These are phyloP conservation scores for Russula emetica DNA, from an alignment of 768 basidiomycete species.

Conservation along the genomic window DNA sequence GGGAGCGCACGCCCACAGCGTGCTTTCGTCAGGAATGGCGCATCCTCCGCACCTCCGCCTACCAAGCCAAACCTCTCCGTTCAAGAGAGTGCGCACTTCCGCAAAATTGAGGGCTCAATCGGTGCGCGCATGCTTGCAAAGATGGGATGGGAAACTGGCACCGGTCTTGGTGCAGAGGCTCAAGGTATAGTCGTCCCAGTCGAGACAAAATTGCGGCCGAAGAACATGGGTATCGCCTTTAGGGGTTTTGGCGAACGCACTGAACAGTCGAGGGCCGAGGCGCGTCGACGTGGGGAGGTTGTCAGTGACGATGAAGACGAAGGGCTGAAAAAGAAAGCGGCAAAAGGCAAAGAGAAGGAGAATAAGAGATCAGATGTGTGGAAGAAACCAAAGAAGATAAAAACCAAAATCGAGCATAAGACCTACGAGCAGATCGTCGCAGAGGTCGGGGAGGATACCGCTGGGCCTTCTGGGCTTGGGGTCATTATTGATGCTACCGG, in stretches of 20 bases:
- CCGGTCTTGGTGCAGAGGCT: constrained; percentile 68
- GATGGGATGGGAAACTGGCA: constrained; percentile 90
- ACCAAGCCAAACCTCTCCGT: constrained; percentile 52
- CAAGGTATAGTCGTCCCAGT: constrained; percentile 87
- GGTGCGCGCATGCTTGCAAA: constrained; percentile 90
- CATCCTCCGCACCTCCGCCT: constrained; percentile 40
- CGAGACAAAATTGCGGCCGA: constrained; percentile 78
- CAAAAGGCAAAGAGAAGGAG: constrained; percentile 47
- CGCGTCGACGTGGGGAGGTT: constrained; percentile 63
- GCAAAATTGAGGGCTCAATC: constrained; percentile 66
- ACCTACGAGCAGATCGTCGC: constrained; percentile 95
- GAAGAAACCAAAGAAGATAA: constrained; percentile 83
- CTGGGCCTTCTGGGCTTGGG: constrained; percentile 54
- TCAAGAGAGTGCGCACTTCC: constrained; percentile 76
- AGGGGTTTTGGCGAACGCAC: constrained; percentile 88
- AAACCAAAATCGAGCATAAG: constrained; percentile 86
- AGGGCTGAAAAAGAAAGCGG: constrained; percentile 44
- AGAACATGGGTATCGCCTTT: constrained; percentile 83
- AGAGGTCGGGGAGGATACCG: constrained; percentile 65
- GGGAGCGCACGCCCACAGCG: constrained; percentile 39
- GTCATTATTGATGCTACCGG: constrained; percentile 94
- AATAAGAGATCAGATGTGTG: constrained; percentile 65
- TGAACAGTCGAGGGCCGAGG: constrained; percentile 77
- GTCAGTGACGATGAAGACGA: constrained; percentile 72
- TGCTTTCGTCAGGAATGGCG: constrained; percentile 53